A percentile compares a stretch with the other conserved stretches of the same genome.
These are phyloP conservation scores for Bertia moriformis DNA, from an alignment of 2,329 filamentous ascomycete species.

Conservation along the genomic window DNA sequence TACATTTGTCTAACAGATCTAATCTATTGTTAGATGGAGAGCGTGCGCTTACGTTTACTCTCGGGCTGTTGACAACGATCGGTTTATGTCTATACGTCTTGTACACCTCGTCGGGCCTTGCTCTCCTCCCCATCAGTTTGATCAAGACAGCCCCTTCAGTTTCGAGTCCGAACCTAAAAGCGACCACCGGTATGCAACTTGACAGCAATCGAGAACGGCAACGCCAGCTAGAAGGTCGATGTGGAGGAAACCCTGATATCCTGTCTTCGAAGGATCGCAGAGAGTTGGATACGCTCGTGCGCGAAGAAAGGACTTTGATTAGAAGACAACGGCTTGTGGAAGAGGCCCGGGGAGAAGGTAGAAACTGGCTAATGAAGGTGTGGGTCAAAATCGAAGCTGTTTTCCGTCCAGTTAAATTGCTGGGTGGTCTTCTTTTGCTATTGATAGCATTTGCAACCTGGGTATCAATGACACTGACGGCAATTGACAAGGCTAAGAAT, in stretches of 20 bases:
- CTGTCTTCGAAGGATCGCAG: slow-evolving; percentile 75
- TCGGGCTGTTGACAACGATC: slow-evolving; percentile 76
- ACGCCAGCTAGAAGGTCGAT: slow-evolving; percentile 76
- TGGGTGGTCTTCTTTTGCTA: slow-evolving; percentile 69
- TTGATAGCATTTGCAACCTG: slow-evolving; percentile 63
- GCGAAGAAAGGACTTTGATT: slow-evolving; percentile 84
- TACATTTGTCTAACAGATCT: neutral
- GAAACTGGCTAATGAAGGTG: slow-evolving; percentile 53
- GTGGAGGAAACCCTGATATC: slow-evolving; percentile 57
- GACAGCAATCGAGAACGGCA: slow-evolving; percentile 84
- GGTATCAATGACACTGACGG: slow-evolving; percentile 86
- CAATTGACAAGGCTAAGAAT: slow-evolving; percentile 91
- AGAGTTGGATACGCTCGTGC: slow-evolving; percentile 71
- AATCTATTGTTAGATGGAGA: slow-evolving; percentile 47
- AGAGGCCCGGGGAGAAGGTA: slow-evolving; percentile 67
- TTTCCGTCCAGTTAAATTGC: slow-evolving; percentile 75
- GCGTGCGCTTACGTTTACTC: slow-evolving; percentile 75
- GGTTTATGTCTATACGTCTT: slow-evolving; percentile 75
- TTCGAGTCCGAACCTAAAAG: slow-evolving; percentile 65
- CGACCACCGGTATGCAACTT: slow-evolving; percentile 65
- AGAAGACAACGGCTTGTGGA: slow-evolving; percentile 77
- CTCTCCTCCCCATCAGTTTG: slow-evolving; percentile 73
- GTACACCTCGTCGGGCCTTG: slow-evolving; percentile 80
- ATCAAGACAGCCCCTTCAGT: slow-evolving; percentile 84
- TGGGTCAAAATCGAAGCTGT: slow-evolving; percentile 74